Conservation (phyloP, 2,329 filamentous ascomycete species). For the Leptographium galeiforme region DNA sequence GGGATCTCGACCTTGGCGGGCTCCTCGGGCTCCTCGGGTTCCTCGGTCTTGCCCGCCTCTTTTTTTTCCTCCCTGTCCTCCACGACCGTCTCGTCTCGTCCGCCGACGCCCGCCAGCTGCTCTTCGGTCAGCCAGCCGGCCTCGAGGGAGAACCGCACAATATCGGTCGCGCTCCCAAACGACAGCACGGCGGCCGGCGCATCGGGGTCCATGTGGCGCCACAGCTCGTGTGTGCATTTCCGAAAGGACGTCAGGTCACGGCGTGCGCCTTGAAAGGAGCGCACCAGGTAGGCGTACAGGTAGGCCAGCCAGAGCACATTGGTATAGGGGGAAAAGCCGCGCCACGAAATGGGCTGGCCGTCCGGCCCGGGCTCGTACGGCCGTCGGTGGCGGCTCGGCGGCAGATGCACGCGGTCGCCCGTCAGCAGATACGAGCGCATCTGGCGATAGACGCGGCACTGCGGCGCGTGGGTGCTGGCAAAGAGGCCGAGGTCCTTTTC, state of each 20-base stretch:
- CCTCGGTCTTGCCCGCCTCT: no score
- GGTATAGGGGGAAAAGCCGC: slow-evolving; percentile 42
- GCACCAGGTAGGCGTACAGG: slow-evolving; percentile 39
- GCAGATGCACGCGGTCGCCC: slow-evolving; percentile 35
- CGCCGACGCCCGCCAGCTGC: slow-evolving; percentile 28
- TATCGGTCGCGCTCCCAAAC: slow-evolving; percentile 41
- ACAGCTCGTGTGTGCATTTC: slow-evolving; percentile 36
- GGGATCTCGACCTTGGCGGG: no score
- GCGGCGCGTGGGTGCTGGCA: slow-evolving; percentile 43
- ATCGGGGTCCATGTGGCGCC: slow-evolving; percentile 38
- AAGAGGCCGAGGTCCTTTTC: slow-evolving; percentile 48
- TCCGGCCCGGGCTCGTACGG: slow-evolving; percentile 33
- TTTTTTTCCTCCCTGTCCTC: no score
- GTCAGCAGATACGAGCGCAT: slow-evolving; percentile 45
- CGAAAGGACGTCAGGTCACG: slow-evolving; percentile 32
- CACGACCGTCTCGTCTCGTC: slow-evolving; percentile 6
- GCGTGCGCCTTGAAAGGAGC: slow-evolving; percentile 32
- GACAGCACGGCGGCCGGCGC: slow-evolving; percentile 32
- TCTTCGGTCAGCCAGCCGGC: slow-evolving; percentile 41
- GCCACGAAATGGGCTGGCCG: slow-evolving; percentile 39
- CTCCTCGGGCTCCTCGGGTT: no score
- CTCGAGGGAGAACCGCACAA: slow-evolving; percentile 44
- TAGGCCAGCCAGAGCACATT: slow-evolving; percentile 55
- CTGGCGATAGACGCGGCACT: slow-evolving; percentile 49
- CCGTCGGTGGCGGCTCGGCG: slow-evolving; percentile 30